Percentiles rank a stretch among this genome's conserved stretches.
Conservation (phyloP, 345 rosid genomes). For the Salix exigua region DNA sequence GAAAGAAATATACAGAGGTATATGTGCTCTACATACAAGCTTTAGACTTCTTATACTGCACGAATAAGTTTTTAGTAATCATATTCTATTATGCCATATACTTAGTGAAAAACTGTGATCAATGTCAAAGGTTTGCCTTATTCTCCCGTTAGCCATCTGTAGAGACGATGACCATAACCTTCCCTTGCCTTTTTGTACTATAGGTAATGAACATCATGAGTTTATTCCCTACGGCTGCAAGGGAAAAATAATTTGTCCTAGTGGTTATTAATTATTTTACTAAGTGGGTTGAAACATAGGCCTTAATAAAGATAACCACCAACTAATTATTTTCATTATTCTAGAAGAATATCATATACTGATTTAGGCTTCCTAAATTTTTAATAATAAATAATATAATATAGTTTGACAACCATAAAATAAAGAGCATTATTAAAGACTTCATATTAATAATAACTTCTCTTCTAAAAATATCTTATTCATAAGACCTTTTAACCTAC, state of each 20-base stretch:
- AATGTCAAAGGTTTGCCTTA: no score
- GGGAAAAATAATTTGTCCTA: background rate
- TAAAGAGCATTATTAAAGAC: no score
- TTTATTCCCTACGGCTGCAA: background rate
- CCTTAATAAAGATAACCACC: background rate
- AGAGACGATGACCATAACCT: no score
- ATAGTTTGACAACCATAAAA: background rate
- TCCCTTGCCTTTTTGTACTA: background rate
- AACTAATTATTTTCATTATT: background rate
- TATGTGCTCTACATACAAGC: no score
- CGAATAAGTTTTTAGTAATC: no score
- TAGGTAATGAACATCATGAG: background rate
- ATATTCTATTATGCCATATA: no score
- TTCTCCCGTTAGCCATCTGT: no score
- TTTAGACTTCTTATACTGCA: no score
- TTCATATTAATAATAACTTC: background rate
- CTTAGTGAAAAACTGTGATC: no score
- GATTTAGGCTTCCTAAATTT: no score
- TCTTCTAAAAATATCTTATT: background rate
- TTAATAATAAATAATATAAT: background rate
- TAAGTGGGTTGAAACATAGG: background rate
- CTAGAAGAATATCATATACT: background rate
- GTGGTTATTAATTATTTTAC: background rate
- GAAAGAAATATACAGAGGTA: no score
- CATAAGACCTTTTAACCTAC: no score